Percentiles rank a stretch among this genome's conserved stretches.
phyloP scores from a whole-genome alignment of 148 eudicot species.

The Spergularia marina region DNA sequence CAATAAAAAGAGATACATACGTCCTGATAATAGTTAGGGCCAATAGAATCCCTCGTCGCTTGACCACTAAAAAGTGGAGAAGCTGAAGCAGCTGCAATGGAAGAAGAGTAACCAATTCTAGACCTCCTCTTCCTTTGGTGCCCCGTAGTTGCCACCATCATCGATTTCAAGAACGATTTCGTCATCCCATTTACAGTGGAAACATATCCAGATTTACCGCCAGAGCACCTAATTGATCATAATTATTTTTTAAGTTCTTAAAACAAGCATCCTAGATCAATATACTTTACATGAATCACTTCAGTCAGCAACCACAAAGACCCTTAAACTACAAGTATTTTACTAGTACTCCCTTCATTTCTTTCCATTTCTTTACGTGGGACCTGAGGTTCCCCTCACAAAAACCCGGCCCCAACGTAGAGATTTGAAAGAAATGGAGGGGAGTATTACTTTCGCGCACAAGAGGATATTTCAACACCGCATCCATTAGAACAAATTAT shows the following conservation, averaged over 20 bases:
- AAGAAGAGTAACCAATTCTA: conserved; percentile 28
- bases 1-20: conserved; percentile 39
- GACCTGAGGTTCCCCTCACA: too few relatives aligned
- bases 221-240: conserved; percentile 41
- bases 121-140: conserved; percentile 31
- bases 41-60: conserved; percentile 35
- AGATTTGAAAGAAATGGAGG: too few relatives aligned
- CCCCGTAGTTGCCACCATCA: conserved; percentile 28
- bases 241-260: conserved; percentile 30
- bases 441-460: too few relatives aligned
- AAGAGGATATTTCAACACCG: neutral
- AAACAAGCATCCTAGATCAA: conserved; percentile 35
- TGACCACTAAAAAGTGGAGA: conserved; percentile 41
- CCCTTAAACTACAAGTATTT: conserved; percentile 19
- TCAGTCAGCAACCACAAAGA: conserved; percentile 16
- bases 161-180: conserved; percentile 29
- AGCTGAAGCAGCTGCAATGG: conserved; percentile 42
- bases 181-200: conserved; percentile 34
- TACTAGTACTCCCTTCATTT: too few relatives aligned
- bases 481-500: neutral
- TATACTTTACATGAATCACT: conserved; percentile 18
- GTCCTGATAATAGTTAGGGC: conserved; percentile 57
- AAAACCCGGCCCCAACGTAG: too few relatives aligned
- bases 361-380: too few relatives aligned
- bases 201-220: conserved; percentile 31